Percentiles rank a stretch among this genome's conserved stretches.
Conservation (phyloP, 176 grass and related monocot species). For the Paspalum vaginatum region DNA sequence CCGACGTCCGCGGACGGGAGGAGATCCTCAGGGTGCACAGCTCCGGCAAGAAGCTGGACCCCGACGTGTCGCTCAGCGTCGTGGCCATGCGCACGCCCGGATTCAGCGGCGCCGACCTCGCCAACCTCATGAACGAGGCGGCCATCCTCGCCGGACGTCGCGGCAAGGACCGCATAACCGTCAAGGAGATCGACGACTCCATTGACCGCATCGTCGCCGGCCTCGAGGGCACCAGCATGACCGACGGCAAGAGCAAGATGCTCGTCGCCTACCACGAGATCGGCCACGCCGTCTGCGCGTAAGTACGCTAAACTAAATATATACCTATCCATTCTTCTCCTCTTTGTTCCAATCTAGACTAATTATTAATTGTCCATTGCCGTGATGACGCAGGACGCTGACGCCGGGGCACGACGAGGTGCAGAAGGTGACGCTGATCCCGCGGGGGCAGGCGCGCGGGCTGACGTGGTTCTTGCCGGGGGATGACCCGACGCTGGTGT, state of each 20-base stretch:
- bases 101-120: slow-evolving; percentile 84
- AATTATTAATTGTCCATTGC: not conserved
- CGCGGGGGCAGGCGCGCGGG: slow-evolving; percentile 62
- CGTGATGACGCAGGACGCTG: slow-evolving; percentile 52
- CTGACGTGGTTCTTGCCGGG: slow-evolving; percentile 81
- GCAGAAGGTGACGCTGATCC: slow-evolving; percentile 88
- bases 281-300: slow-evolving; percentile 87
- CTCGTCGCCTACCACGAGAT: slow-evolving; percentile 91
- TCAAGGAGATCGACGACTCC: slow-evolving; percentile 79
- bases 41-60: slow-evolving; percentile 71
- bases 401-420: slow-evolving; percentile 76
- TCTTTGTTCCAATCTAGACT: not conserved
- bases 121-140: slow-evolving; percentile 94
- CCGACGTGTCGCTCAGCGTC: slow-evolving; percentile 61
- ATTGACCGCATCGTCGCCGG: slow-evolving; percentile 84
- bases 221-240: slow-evolving; percentile 82
- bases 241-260: slow-evolving; percentile 74
- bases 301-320: slow-evolving; percentile 13
- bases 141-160: slow-evolving; percentile 81
- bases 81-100: slow-evolving; percentile 87
- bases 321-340: not conserved
- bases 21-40: slow-evolving; percentile 75
- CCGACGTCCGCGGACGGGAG: slow-evolving; percentile 78
- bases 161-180: slow-evolving; percentile 59
- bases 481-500: slow-evolving; percentile 63